Conservation (phyloP, 225 moss, liverwort and hornwort species). For the Polytrichum formosum region DNA sequence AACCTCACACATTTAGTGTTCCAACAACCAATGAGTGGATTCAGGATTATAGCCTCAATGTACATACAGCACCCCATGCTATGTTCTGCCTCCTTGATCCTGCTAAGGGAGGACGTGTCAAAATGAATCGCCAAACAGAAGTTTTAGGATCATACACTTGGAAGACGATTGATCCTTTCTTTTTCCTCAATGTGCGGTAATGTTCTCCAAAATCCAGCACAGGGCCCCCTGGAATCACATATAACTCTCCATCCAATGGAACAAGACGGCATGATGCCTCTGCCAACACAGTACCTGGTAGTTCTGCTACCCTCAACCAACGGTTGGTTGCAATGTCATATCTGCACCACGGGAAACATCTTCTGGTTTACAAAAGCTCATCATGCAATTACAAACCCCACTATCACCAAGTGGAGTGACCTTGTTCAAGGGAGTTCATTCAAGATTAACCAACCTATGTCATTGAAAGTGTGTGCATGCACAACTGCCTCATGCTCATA, state of each 20-base stretch:
- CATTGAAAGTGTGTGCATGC: too few species aligned
- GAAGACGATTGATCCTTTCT: constrained; percentile 50
- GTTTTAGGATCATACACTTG: constrained; percentile 58
- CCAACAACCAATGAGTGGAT: neutral
- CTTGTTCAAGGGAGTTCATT: too few species aligned
- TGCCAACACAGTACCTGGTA: constrained; percentile 57
- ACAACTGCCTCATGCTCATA: too few species aligned
- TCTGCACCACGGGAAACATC: constrained; percentile 19
- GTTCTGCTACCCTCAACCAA: constrained; percentile 51
- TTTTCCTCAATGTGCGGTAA: constrained; percentile 48
- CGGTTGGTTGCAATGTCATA: constrained; percentile 45
- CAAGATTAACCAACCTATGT: too few species aligned
- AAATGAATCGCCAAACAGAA: constrained; percentile 49
- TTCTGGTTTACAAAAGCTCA: too few species aligned
- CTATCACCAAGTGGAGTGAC: too few species aligned
- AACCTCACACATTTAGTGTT: constrained; percentile 5
- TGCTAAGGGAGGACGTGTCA: constrained; percentile 43
- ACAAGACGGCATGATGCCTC: constrained; percentile 62
- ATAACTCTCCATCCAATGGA: constrained; percentile 58
- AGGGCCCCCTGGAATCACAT: constrained; percentile 64
- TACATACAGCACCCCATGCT: constrained; percentile 63
- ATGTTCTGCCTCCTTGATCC: constrained; percentile 26
- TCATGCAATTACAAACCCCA: too few species aligned
- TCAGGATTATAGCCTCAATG: constrained; percentile 38
- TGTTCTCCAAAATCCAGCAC: constrained; percentile 48